Conservation (phyloP, 768 basidiomycete species). For the Mycena kentingensis region DNA sequence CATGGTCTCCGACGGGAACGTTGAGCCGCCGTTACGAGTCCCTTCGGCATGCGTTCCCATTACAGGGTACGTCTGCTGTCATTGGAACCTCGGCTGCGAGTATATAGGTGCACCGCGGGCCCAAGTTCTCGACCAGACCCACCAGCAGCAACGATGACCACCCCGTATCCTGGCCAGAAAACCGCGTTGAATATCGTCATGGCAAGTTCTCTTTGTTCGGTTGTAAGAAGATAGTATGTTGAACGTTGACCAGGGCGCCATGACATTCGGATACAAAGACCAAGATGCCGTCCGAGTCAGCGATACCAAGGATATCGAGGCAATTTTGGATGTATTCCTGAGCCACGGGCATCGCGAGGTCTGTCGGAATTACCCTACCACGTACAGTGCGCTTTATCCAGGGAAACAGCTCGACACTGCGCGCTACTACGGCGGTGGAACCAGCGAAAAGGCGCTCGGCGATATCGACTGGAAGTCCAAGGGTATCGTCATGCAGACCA, state of each 20-base stretch:
- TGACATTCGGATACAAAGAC: background rate
- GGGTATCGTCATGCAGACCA: slow-evolving; percentile 48
- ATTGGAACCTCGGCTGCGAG: no score
- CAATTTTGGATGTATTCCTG: slow-evolving; percentile 46
- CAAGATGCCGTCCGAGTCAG: background rate
- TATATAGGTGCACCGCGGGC: no score
- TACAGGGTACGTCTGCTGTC: no score
- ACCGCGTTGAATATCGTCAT: background rate
- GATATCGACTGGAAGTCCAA: slow-evolving; percentile 43
- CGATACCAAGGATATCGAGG: background rate
- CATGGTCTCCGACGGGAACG: no score
- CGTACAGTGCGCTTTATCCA: background rate
- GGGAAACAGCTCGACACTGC: slow-evolving; percentile 14
- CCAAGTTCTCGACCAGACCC: no score
- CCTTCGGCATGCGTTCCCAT: no score
- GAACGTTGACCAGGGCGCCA: background rate
- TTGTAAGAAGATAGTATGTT: background rate
- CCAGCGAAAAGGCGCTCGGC: slow-evolving; percentile 37
- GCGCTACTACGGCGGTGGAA: slow-evolving; percentile 13
- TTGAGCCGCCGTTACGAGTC: no score
- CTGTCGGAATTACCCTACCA: background rate
- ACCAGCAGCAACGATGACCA: no score
- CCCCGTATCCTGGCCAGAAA: no score
- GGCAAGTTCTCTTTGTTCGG: background rate
- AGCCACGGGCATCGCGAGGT: slow-evolving; percentile 48